Evolutionary conservation across 805 yeast species (phyloP), one percentile per base, ranked within the genome.

Genomic region (Sungouiozyma intestinalis): DNA sequence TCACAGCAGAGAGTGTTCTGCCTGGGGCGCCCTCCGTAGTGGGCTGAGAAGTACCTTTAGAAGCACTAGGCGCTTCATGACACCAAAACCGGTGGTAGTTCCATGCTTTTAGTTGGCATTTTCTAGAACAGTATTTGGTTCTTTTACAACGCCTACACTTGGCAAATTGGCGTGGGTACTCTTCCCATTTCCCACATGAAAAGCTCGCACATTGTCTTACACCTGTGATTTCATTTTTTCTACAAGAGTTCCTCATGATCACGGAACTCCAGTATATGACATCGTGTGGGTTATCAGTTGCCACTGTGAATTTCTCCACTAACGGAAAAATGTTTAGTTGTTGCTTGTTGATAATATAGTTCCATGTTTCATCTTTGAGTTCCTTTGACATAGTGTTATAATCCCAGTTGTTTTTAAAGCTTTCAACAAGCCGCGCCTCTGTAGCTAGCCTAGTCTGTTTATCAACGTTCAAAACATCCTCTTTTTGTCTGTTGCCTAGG

Each of bases 201-300:
- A 87, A 83, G 58, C 81, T 81, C 1, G 97, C 96, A 63, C 98
- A 90, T 64, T 92, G 97, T 41, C 97, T 73, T 24, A 90, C 82
- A 1, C 97, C 96, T 15, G 81, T 73, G 35, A 72, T 61, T 56
- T 88, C 97, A 59, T 90, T 92, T 54, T 88, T 79, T 44, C 97
- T 74, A 58, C 96, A 90, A 1, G 95, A 87, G 61, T 92, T 92
- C 42, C 97, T 72, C 88, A 92, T 92, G 33, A 88, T 86, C n/a
- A 90, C 95, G 3, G 95, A 92, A 2, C 97, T 85, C 98, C 98
- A 90, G 62, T 88, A 87, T 51, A 83, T 81, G 69, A 87, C 77
- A 51, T 88, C 96, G 35, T 80, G 75, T 3, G 85, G 77, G 50
- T 81, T 76, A 38, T 70, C 65, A 41, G 73, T 69, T 42, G 72